Evolutionary conservation across 2,329 filamentous ascomycete genomes (phyloP).

Genomic region (Bertia moriformis): DNA sequence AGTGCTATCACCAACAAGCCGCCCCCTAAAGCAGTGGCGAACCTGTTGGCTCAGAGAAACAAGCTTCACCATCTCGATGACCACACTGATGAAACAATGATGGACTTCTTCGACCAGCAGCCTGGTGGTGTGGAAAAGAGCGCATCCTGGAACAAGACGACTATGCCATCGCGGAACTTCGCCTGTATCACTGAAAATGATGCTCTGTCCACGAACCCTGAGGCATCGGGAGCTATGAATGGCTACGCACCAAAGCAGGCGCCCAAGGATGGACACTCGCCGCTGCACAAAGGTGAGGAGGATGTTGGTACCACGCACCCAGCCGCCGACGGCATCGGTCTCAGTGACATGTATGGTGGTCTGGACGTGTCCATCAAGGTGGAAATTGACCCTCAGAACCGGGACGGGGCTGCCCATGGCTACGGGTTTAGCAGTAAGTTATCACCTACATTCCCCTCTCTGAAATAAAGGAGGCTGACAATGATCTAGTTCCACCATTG

Average conservation of each 20-base stretch:
- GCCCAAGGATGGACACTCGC: conserved; percentile 51
- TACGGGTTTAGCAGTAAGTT: conserved; percentile 51
- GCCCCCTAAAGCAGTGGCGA: conserved; percentile 72
- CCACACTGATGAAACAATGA: conserved; percentile 80
- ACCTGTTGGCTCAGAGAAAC: conserved; percentile 80
- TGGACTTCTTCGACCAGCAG: conserved; percentile 82
- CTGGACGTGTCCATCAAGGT: conserved; percentile 77
- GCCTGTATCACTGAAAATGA: conserved; percentile 80
- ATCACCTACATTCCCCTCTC: neutral
- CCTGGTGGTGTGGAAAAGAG: conserved; percentile 67
- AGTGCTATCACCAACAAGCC: conserved; percentile 95
- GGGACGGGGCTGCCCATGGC: conserved; percentile 61
- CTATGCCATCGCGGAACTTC: conserved; percentile 87
- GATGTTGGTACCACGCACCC: conserved; percentile 65
- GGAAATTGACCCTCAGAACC: conserved; percentile 73
- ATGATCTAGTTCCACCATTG: neutral
- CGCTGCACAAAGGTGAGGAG: conserved; percentile 65
- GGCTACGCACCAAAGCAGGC: conserved; percentile 5
- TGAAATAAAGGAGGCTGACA: neutral
- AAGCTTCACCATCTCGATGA: conserved; percentile 57
- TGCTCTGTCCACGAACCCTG: conserved; percentile 27
- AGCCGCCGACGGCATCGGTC: conserved; percentile 45
- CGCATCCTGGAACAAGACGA: conserved; percentile 63
- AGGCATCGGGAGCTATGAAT: no score
- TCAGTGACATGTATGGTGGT: conserved; percentile 39